These are phyloP conservation scores for Pleodorina starrii DNA, from an alignment of 139 green algal species.

Conservation along the genomic window DNA sequence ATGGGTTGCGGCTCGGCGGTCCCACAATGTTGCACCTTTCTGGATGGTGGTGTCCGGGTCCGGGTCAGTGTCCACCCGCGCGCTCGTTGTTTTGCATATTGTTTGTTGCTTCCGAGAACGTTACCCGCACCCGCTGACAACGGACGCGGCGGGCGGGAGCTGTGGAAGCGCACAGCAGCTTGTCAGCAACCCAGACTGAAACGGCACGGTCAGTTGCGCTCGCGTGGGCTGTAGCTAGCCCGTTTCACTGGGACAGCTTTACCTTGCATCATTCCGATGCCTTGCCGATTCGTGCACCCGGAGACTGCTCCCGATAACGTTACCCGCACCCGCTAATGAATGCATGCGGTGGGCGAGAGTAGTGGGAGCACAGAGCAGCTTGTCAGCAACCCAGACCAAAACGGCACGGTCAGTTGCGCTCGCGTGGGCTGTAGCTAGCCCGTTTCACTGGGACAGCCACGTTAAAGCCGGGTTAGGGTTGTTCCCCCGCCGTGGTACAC, in stretches of 20 bases:
- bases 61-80: too few relatives aligned
- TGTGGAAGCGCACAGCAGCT: background rate
- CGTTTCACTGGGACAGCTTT: constrained; percentile 44
- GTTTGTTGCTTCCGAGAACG: constrained; percentile 19
- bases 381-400: constrained; percentile 16
- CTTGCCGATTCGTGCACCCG: too few relatives aligned
- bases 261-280: too few relatives aligned
- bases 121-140: background rate
- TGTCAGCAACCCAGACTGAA: constrained; percentile 8
- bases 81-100: too few relatives aligned
- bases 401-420: background rate
- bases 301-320: constrained; percentile 21
- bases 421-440: constrained; percentile 18
- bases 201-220: background rate
- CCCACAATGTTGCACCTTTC: too few relatives aligned
- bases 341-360: background rate
- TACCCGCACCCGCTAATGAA: background rate
- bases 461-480: too few relatives aligned
- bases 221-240: constrained; percentile 18
- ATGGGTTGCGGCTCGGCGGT: too few relatives aligned
- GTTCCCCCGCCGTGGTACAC: too few relatives aligned
- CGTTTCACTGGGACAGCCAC: constrained; percentile 37
- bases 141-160: background rate
- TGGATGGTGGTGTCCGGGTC: background rate
- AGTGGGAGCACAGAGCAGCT: background rate